Evolutionary conservation across 2,329 filamentous ascomycete genomes (phyloP), one percentile per base, ranked within the genome.

Genomic region (Neophaeococcomyces aloes): DNA sequence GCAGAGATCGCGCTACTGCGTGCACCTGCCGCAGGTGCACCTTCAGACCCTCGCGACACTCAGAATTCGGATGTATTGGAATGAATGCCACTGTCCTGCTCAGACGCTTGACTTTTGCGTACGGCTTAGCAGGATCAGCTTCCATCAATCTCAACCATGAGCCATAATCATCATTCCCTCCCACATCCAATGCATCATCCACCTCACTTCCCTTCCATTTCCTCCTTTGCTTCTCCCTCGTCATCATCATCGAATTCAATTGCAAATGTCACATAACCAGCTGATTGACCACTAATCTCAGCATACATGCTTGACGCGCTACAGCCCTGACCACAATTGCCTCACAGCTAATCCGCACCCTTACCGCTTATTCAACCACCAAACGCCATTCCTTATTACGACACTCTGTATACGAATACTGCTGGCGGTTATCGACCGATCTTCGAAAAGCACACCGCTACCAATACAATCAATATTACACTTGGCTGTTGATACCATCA

Each of bases 351-450:
- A 42, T 42, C 39, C 39, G 29, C 29, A 27, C 30, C 39, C 39
- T 35, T 35, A 27, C 42, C 41, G 33, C 49, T 41, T 53, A 57
- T 52, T 49, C 57, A 55, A 55, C 54, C 47, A 49, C 53, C 49
- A 41, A 45, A 44, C 38, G 48, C 29, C 38, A 36, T 42, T 45
- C 41, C 43, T 32, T 40, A 35, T 35, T 39, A 15, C 30, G 21
- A 25, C 29, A 34, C 38, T 48, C 38, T 42, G 33, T 36, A 18
- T 27, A 42, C 27, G 17, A 25, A 23, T 10, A 44, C 48, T 53
- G 49, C 49, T 47, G 42, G 45, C 50, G 38, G 46, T 48, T 48
- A 51, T 48, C 49, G 42, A 48, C 52, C 48, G 47, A 54, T 54
- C 48, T 48, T 53, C 49, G 42, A 29, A 32, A 38, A 34, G 42